Base-by-base conservation (phyloP, 345 rosid genomes). In the Schrenkiella parvula region DNA sequence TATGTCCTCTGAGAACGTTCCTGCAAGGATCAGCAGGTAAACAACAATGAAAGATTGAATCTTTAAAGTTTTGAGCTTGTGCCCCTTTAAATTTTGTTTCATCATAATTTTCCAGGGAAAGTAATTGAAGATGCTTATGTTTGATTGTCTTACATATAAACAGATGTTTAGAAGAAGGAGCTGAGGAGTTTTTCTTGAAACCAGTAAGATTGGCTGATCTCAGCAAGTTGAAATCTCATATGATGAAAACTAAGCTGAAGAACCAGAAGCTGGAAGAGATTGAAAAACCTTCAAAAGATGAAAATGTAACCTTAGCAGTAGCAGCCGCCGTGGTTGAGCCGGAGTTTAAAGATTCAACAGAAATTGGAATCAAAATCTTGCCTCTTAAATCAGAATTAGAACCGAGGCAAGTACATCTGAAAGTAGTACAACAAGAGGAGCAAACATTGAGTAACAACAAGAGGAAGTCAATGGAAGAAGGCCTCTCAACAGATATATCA, bases 81-180 rank as follows among this genome's bases (percentile, higher is more conserved):
- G 28, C 17, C 11, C 1, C 7, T 54, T 53, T 10, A 21, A n/a
- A 22, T 19, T 41, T 21, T 29, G 37, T 25, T 32, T 54, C 6
- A 26, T 56, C 42, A 14, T 26, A 14, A 25, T 26, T 17, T 56
- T 54, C 3, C 54, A 2, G 7, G 6, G 18, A 22, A 8, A 37
- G 14, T 22, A 14, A 4, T 34, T 19, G 26, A 4, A 55, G 34
- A 7, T 5, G 39, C 48, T 62, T 8, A 34, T 46, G 21, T 32
- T 46, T n/a, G 1, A 7, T 63, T 26, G 56, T 53, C 10, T 1
- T 21, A 8, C 21, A 22, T 48, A 8, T 21, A 47, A 42, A 26
- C 82, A 90, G 95, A 64, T 92, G 96, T 62, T 82, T 90, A 23
- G 89, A 89, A 84, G 90, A 89, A 81, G 98, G 98, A 71, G 98